These are phyloP conservation scores for Diaporthe nobilis DNA, from an alignment of 2,329 filamentous ascomycete genomes.

Conservation along the genomic window DNA sequence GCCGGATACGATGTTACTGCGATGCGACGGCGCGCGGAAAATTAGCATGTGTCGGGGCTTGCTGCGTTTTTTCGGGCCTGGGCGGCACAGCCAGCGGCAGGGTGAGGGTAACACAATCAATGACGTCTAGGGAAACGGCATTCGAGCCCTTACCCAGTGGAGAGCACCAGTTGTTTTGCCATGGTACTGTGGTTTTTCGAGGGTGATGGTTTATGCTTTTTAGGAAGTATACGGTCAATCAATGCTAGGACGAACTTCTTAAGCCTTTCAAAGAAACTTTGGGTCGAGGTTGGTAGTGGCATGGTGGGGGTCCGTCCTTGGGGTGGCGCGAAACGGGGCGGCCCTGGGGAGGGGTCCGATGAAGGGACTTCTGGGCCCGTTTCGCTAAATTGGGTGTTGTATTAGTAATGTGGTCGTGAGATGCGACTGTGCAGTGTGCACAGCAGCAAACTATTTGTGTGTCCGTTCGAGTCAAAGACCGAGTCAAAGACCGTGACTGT, in stretches of 20 bases:
- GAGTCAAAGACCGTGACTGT: not conserved
- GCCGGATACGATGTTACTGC: conserved; percentile 85
- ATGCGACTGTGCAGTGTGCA: not conserved
- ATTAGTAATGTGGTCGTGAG: conserved; percentile 15
- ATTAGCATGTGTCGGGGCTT: conserved; percentile 25
- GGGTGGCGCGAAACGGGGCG: not conserved
- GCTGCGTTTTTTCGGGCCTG: not conserved
- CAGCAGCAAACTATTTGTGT: conserved; percentile 3
- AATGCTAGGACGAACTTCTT: conserved; percentile 35
- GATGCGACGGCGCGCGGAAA: conserved; percentile 23
- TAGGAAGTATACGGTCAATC: conserved; percentile 34
- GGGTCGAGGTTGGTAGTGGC: conserved; percentile 33
- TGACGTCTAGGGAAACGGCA: not conserved
- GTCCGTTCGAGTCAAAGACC: not conserved
- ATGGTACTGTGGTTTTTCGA: conserved; percentile 36
- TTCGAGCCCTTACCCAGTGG: conserved; percentile 36
- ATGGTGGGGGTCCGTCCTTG: conserved; percentile 25
- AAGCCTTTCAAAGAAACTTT: conserved; percentile 35
- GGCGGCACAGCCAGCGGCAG: not conserved
- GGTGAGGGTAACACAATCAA: conserved; percentile 26
- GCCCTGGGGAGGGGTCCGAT: not conserved
- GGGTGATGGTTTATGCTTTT: conserved; percentile 28
- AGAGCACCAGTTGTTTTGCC: conserved; percentile 41
- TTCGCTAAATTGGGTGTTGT: conserved; percentile 8
- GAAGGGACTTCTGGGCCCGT: conserved; percentile 25